Percentiles rank a stretch among this genome's conserved stretches.
Evolutionary conservation across 2,329 filamentous ascomycete genomes (phyloP).

Genomic region (Thelonectria rubi): DNA sequence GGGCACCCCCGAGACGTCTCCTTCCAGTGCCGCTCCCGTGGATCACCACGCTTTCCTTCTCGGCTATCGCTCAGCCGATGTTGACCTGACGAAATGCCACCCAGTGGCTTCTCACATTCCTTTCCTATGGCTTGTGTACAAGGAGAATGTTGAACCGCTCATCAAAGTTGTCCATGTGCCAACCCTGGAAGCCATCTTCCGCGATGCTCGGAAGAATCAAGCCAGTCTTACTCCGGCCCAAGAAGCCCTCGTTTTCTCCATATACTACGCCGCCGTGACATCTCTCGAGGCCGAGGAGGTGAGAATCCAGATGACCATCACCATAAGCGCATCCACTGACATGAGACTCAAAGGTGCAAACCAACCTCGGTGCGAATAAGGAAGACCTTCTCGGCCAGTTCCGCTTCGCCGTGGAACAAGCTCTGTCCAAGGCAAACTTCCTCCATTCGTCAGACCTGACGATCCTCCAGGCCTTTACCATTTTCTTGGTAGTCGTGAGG

Average conservation of each 20-base stretch:
- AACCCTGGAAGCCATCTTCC: constrained; percentile 68
- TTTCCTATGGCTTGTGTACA: constrained; percentile 75
- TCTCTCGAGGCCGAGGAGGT: constrained; percentile 70
- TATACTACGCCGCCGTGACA: constrained; percentile 67
- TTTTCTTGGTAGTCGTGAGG: constrained; percentile 63
- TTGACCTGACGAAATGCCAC: constrained; percentile 71
- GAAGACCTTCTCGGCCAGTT: constrained; percentile 57
- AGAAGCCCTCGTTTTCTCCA: constrained; percentile 71
- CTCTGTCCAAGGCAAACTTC: constrained; percentile 66
- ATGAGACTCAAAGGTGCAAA: constrained; percentile 36
- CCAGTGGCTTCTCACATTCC: constrained; percentile 72
- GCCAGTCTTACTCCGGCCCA: constrained; percentile 64
- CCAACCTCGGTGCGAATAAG: constrained; percentile 56
- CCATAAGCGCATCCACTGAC: constrained; percentile 12
- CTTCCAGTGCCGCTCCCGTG: constrained; percentile 47
- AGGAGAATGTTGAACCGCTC: constrained; percentile 78
- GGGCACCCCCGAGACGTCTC: constrained; percentile 59
- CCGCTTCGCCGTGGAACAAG: constrained; percentile 64
- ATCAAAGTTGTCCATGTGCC: constrained; percentile 77
- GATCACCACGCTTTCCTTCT: constrained; percentile 78
- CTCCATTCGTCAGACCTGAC: constrained; percentile 65
- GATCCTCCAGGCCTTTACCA: constrained; percentile 65
- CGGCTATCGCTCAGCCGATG: constrained; percentile 75
- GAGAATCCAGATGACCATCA: constrained; percentile 12
- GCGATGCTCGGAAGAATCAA: constrained; percentile 67